Evolutionary conservation across 202 grass and related monocot species (phyloP), one percentile per base, ranked within the genome.

Genomic region (Zizania palustris): DNA sequence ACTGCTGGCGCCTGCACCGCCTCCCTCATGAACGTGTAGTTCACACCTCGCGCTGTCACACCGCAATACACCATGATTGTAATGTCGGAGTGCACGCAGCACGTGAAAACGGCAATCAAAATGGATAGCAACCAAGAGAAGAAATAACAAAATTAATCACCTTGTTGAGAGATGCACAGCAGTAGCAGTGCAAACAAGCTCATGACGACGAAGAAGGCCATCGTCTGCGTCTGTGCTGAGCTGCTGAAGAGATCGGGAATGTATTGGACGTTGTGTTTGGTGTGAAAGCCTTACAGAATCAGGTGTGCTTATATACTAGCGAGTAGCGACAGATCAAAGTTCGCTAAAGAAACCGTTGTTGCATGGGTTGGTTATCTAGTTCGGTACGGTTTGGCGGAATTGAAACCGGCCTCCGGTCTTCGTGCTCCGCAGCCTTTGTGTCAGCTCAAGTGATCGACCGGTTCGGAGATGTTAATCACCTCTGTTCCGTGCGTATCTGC

Each of bases 1-100:
- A 80, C 13, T 20, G 65, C 28, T 5, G 90, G 85, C 65, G 88
- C 83, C 6, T 97, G 21, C 46, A 69, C 28, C 60, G 88, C 93
- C 36, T 93, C 83, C 76, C 83, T 87, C 93, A 91, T 76, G 80
- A 97, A 97, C 19, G 80, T 85, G 77, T 93, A 97, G 83, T 79
- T 81, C 13, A 12, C 33, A 3, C 65, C 85, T 38, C 69, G 60
- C 10, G 37, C 90, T 90, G 80, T 28, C 74, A 63, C 5, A 9
- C 54, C 13, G 73, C 62, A 57, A 22, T 9, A 9, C 65, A 88
- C 13, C 33, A 64, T 1, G 1, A 13, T 73, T 5, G 20, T 9
- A 4, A 57, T 3, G 38, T 14, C n/a, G 28, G 1, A 70, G 3
- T 0, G 21, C 20, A n/a, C 13, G 3, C 7, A 14, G n/a, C 6